Evolutionary conservation across 495 filamentous ascomycete genomes (phyloP).

Genomic region (Sordaria brevicollis): DNA sequence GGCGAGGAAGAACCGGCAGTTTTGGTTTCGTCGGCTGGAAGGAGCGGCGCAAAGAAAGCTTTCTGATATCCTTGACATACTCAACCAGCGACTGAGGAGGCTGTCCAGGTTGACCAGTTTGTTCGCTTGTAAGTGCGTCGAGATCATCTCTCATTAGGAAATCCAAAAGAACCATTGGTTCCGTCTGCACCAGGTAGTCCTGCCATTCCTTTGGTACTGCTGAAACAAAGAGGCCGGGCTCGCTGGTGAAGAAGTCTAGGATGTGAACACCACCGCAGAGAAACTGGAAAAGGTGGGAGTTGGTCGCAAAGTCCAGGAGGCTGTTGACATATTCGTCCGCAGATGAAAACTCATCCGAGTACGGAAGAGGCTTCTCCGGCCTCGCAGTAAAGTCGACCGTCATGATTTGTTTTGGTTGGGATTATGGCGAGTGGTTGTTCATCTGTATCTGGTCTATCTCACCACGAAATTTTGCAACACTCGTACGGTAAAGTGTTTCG

Average conservation of each 20-base stretch:
- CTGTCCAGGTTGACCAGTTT: slow-evolving; percentile 20
- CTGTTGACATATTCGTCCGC: slow-evolving; percentile 66
- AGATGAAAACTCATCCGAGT: slow-evolving; percentile 32
- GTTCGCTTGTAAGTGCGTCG: slow-evolving; percentile 14
- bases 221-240: slow-evolving; percentile 61
- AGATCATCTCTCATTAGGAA: slow-evolving; percentile 70
- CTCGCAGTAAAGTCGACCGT: slow-evolving; percentile 17
- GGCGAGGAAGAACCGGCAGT: slow-evolving; percentile 46
- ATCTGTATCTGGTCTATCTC: background rate
- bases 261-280: slow-evolving; percentile 92
- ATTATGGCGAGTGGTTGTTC: background rate
- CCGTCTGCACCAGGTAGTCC: slow-evolving; percentile 56
- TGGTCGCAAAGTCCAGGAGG: slow-evolving; percentile 64
- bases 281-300: slow-evolving; percentile 68
- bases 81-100: slow-evolving; percentile 59
- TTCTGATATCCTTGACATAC: slow-evolving; percentile 67
- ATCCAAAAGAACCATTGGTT: slow-evolving; percentile 66
- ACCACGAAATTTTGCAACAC: background rate
- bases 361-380: slow-evolving; percentile 32
- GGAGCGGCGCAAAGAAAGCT: slow-evolving; percentile 54
- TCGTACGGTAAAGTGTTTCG: background rate
- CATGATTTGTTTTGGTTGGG: slow-evolving; percentile 2
- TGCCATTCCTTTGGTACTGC: slow-evolving; percentile 74
- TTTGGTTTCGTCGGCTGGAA: slow-evolving; percentile 35
- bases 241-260: slow-evolving; percentile 86